Evolutionary conservation across 2,329 filamentous ascomycete species (phyloP), one percentile per base, ranked within the genome.

Genomic region (Didymella segeticola): DNA sequence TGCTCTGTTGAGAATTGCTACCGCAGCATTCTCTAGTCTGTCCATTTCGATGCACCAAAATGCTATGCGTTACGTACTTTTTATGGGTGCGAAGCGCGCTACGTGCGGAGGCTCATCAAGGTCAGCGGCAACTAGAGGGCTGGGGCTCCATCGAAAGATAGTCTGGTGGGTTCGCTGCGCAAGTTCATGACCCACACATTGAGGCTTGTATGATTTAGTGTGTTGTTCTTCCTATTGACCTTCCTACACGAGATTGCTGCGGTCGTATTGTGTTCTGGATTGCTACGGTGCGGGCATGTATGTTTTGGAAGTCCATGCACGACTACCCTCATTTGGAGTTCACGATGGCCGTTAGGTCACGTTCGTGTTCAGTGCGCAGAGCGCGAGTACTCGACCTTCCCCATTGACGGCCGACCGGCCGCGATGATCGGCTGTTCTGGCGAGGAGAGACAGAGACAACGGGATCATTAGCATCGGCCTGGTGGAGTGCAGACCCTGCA

Each of bases 51-150:
- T 60, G 57, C 56, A 47, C 37, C 46, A 39, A 57, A 31, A 38
- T 41, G 53, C 47, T 53, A 50, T 42, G 33, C 52, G 56, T 67
- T 67, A 67, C 62, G 64, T 67, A 66, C 53, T 53, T 49, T 34
- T 33, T 54, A n/a, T 42, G 53, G 39, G 42, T 41, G 46, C 46
- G 38, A 51, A 60, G 51, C 50, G 57, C 58, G 61, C 62, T 60
- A 62, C 38, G 25, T 25, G 25, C 25, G 26, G 47, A 57, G 53
- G 52, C 36, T 52, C 34, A 39, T 45, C 23, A 56, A 45, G 19
- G 51, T 38, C 54, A 56, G 50, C 61, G 58, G 62, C 58, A 52
- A 51, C 61, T 58, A 60, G 37, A 20, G 19, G 27, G 23, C 23
- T 42, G 45, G 51, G 27, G 51, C 23, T 42, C 51, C 39, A 49